Conservation (phyloP, 305 asterid genomes). For the Fraxinus sp. region DNA sequence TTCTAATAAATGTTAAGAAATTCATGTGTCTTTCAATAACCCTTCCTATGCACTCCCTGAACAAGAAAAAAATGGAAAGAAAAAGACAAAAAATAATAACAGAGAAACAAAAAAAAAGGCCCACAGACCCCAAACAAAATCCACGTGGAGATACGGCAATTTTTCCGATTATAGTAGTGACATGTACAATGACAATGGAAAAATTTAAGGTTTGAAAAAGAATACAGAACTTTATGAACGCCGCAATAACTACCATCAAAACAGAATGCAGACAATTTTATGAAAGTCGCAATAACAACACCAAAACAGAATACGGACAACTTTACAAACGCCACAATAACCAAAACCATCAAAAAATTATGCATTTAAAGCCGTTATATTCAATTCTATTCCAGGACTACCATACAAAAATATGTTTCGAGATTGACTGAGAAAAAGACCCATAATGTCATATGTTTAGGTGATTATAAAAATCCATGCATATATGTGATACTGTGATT, state of each 20-base stretch:
- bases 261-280: background rate
- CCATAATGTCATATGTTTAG: background rate
- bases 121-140: background rate
- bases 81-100: background rate
- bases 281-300: background rate
- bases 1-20: background rate
- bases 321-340: background rate
- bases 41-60: background rate
- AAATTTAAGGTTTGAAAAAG: background rate
- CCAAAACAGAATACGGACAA: background rate
- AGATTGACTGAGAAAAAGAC: background rate
- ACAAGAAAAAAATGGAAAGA: background rate
- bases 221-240: background rate
- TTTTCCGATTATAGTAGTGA: background rate
- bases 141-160: background rate
- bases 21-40: background rate
- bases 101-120: background rate
- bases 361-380: background rate
- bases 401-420: background rate
- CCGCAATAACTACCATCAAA: background rate
- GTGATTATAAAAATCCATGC: background rate
- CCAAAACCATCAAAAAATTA: background rate
- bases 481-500: background rate
- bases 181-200: background rate
- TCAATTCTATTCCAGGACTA: background rate